Percentiles rank a stretch among this genome's conserved stretches.
phyloP scores from a whole-genome alignment of 345 rosid genomes.

The Mallotus nudiflorus region DNA sequence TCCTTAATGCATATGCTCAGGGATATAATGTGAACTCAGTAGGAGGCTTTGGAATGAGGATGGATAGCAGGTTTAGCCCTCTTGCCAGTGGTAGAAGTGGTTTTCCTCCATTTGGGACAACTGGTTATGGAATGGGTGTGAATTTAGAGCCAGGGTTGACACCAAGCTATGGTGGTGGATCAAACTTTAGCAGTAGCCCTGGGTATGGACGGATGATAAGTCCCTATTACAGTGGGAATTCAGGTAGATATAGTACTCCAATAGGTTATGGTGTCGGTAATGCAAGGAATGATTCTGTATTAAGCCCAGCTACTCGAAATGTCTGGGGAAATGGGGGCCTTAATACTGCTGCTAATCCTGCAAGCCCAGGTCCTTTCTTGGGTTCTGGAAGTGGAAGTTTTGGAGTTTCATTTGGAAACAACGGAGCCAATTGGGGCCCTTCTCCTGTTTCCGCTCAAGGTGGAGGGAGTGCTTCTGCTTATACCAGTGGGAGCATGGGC shows the following conservation, averaged over 20 bases:
- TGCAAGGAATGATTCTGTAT: slow-evolving; percentile 59
- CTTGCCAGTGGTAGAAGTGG: slow-evolving; percentile 61
- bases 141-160: slow-evolving; percentile 67
- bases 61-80: slow-evolving; percentile 81
- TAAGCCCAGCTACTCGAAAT: slow-evolving; percentile 57
- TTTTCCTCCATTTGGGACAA: slow-evolving; percentile 49
- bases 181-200: slow-evolving; percentile 56
- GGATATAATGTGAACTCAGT: slow-evolving; percentile 55
- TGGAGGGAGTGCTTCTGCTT: slow-evolving; percentile 42
- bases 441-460: slow-evolving; percentile 48
- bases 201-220: slow-evolving; percentile 65
- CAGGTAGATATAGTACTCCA: slow-evolving; percentile 69
- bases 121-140: slow-evolving; percentile 69
- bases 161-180: slow-evolving; percentile 58
- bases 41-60: slow-evolving; percentile 60
- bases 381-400: slow-evolving; percentile 56
- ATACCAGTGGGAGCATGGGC: slow-evolving; percentile 33
- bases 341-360: slow-evolving; percentile 38
- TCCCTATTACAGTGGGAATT: slow-evolving; percentile 55
- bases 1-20: slow-evolving; percentile 69
- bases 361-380: slow-evolving; percentile 46
- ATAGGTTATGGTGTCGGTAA: slow-evolving; percentile 53
- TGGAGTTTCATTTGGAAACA: slow-evolving; percentile 64
- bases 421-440: slow-evolving; percentile 69
- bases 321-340: slow-evolving; percentile 83